These are phyloP conservation scores for Didymella pomorum DNA, from an alignment of 2,329 filamentous ascomycete genomes.

Conservation along the genomic window DNA sequence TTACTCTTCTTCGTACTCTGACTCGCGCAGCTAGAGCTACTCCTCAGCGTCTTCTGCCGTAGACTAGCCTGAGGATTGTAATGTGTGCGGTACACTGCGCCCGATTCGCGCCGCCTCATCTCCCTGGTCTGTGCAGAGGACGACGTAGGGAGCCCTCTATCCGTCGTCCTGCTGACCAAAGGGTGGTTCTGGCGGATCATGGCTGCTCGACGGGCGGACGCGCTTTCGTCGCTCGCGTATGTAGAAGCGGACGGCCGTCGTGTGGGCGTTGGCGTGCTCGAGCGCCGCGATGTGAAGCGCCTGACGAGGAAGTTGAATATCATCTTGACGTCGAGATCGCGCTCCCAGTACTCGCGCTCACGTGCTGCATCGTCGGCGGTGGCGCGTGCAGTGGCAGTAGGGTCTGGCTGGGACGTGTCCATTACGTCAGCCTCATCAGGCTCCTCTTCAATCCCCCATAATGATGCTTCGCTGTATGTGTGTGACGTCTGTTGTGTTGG, in stretches of 20 bases:
- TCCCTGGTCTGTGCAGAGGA: constrained; percentile 28
- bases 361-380: constrained; percentile 48
- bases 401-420: constrained; percentile 54
- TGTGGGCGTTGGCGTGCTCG: constrained; percentile 35
- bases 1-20: constrained; percentile 82
- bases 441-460: constrained; percentile 73
- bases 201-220: constrained; percentile 73
- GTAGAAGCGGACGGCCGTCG: constrained; percentile 38
- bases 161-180: constrained; percentile 68
- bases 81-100: constrained; percentile 30
- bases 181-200: constrained; percentile 90
- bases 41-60: constrained; percentile 37
- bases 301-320: constrained; percentile 74
- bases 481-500: constrained; percentile 43
- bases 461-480: constrained; percentile 60
- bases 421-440: constrained; percentile 52
- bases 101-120: constrained; percentile 29
- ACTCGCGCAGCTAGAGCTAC: constrained; percentile 78
- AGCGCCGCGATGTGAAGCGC: constrained; percentile 49
- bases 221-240: constrained; percentile 32
- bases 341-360: constrained; percentile 86
- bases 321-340: constrained; percentile 86
- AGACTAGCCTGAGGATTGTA: constrained; percentile 29
- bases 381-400: constrained; percentile 24
- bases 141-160: constrained; percentile 39